Percentiles rank a stretch among this genome's conserved stretches.
These are phyloP conservation scores for Pichia sp. DNA, from an alignment of 1,139 yeast species.

Conservation along the genomic window DNA sequence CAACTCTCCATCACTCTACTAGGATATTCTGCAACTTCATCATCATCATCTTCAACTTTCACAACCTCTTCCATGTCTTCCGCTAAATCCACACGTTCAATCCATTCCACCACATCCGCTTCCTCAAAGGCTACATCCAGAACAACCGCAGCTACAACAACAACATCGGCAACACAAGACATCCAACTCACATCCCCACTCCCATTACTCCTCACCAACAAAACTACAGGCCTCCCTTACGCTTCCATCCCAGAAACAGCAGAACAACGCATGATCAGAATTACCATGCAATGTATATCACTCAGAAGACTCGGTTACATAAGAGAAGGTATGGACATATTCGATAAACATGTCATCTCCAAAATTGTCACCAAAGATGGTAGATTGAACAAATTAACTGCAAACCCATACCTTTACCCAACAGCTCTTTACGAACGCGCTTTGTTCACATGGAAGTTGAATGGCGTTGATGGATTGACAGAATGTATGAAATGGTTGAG, in stretches of 20 bases:
- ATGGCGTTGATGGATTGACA: slow-evolving; percentile 43
- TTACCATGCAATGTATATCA: slow-evolving; percentile 55
- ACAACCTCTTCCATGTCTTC: background rate
- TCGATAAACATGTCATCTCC: slow-evolving; percentile 52
- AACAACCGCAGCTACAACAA: too few relatives aligned
- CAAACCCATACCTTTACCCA: slow-evolving; percentile 87
- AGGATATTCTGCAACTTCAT: slow-evolving; percentile 41
- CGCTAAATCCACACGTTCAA: background rate
- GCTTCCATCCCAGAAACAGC: slow-evolving; percentile 36
- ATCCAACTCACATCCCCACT: slow-evolving; percentile 1
- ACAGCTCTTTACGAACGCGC: slow-evolving; percentile 84
- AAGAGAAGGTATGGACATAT: slow-evolving; percentile 49
- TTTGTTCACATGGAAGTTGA: slow-evolving; percentile 67
- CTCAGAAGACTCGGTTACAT: slow-evolving; percentile 59
- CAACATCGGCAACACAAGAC: too few relatives aligned
- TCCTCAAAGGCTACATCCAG: too few relatives aligned
- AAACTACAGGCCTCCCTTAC: slow-evolving; percentile 17
- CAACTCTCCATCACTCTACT: slow-evolving; percentile 48
- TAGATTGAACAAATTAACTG: slow-evolving; percentile 24
- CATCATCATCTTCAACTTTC: slow-evolving; percentile 13
- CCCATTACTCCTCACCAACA: slow-evolving; percentile 2
- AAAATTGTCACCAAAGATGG: slow-evolving; percentile 14
- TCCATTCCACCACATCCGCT: background rate
- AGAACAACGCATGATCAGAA: slow-evolving; percentile 63
- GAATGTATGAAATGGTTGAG: slow-evolving; percentile 67